Percentiles rank a stretch among this genome's conserved stretches.
Conservation (phyloP, 805 yeast genomes). For the Hanseniaspora pseudoguilliermondii region DNA sequence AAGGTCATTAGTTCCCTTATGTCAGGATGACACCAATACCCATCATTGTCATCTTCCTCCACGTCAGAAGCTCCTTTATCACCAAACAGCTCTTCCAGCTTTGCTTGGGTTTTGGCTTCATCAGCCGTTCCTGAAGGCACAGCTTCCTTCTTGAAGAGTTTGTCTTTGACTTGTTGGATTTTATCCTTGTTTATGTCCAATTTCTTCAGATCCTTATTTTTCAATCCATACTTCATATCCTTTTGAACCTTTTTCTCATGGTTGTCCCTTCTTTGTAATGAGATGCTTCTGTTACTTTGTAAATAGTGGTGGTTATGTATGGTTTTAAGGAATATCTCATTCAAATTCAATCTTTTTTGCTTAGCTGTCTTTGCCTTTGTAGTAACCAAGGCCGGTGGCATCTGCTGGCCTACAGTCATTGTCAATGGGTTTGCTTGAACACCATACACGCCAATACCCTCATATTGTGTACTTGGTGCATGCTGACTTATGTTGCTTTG, state of each 20-base stretch:
- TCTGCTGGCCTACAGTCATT: not conserved
- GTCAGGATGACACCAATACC: slow-evolving; percentile 66
- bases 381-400: slow-evolving; percentile 1
- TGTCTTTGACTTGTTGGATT: not conserved
- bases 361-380: not conserved
- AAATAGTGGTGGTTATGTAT: not conserved
- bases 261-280: not conserved
- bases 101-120: not conserved
- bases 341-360: not conserved
- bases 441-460: slow-evolving; percentile 5
- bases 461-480: not conserved
- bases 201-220: not conserved
- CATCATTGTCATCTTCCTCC: slow-evolving; percentile 21
- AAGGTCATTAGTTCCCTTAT: slow-evolving; percentile 35
- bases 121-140: not conserved
- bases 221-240: not conserved
- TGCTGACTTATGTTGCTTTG: not conserved
- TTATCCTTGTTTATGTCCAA: not conserved
- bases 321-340: not conserved
- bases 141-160: not conserved
- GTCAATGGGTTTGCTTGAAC: slow-evolving; percentile 7
- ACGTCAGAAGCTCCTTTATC: slow-evolving; percentile 1
- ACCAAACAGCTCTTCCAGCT: slow-evolving; percentile 1
- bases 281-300: not conserved
- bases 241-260: not conserved